Evolutionary conservation across 1,284 basidiomycete genomes (phyloP).

Genomic region (Puccinia novopanici): DNA sequence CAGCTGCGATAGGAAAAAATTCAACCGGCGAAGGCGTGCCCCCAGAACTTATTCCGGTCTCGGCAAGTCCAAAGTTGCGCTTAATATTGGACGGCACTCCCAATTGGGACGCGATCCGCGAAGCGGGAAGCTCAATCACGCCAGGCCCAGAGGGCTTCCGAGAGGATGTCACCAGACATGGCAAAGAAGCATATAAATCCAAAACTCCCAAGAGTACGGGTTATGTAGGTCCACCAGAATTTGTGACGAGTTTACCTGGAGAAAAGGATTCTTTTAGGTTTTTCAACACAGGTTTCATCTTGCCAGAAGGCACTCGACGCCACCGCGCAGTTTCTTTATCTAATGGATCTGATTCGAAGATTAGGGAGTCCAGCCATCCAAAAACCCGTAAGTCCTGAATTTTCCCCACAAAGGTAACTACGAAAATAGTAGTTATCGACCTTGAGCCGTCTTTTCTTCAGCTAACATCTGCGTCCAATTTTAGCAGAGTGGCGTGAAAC

Average conservation of each 20-base stretch:
- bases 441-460: too few species aligned
- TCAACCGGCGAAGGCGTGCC: not conserved
- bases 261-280: conserved; percentile 50
- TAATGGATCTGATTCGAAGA: conserved; percentile 18
- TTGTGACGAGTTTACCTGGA: conserved; percentile 40
- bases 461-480: not conserved
- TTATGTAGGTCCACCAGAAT: conserved; percentile 42
- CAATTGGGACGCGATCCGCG: not conserved
- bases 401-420: not conserved
- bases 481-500: conserved; percentile 11
- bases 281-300: conserved; percentile 49
- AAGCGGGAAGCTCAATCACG: conserved; percentile 17
- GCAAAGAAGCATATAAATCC: conserved; percentile 25
- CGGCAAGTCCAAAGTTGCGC: conserved; percentile 42
- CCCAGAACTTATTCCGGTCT: conserved; percentile 11
- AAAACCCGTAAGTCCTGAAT: conserved; percentile 18
- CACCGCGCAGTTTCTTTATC: conserved; percentile 26
- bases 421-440: too few species aligned
- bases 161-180: not conserved
- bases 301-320: conserved; percentile 42
- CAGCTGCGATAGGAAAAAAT: not conserved
- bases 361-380: conserved; percentile 5
- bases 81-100: conserved; percentile 25
- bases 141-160: not conserved
- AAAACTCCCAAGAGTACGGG: conserved; percentile 28